These are phyloP conservation scores for Podospora pseudocomata DNA, from an alignment of 495 filamentous ascomycete genomes.

Conservation along the genomic window DNA sequence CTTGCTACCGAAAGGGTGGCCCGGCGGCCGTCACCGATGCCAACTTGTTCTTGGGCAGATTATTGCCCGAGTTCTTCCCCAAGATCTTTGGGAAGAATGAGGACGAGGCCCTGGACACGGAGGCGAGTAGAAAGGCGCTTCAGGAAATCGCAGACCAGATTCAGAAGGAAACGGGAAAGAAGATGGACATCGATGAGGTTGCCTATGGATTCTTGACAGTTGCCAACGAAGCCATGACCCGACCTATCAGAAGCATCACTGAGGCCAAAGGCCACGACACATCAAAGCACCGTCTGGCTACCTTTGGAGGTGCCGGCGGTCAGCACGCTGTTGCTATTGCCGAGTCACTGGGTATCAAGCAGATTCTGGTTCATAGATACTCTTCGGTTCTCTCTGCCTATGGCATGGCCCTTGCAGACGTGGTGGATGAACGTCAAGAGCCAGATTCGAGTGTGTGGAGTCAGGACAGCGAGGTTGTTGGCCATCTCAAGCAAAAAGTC, in stretches of 20 bases:
- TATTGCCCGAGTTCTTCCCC: constrained; percentile 93
- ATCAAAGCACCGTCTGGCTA: constrained; percentile 81
- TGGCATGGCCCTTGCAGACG: constrained; percentile 93
- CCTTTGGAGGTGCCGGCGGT: constrained; percentile 92
- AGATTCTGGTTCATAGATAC: constrained; percentile 87
- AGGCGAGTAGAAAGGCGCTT: constrained; percentile 73
- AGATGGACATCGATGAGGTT: constrained; percentile 82
- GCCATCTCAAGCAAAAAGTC: constrained; percentile 54
- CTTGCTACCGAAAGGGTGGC: constrained; percentile 92
- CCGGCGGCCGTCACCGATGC: constrained; percentile 92
- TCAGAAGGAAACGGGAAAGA: constrained; percentile 62
- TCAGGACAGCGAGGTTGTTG: constrained; percentile 50
- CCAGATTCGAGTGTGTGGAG: constrained; percentile 81
- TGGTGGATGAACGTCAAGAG: constrained; percentile 88
- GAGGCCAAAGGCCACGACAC: constrained; percentile 94
- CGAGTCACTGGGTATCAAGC: constrained; percentile 76
- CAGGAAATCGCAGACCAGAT: constrained; percentile 73
- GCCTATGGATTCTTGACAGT: constrained; percentile 89
- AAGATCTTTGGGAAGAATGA: constrained; percentile 95
- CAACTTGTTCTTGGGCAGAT: constrained; percentile 81
- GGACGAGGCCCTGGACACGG: constrained; percentile 75
- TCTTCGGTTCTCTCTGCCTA: constrained; percentile 95
- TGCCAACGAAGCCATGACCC: constrained; percentile 93
- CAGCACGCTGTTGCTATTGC: constrained; percentile 97
- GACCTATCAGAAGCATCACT: constrained; percentile 87